Evolutionary conservation across 2,329 filamentous ascomycete genomes (phyloP).

Genomic region (Geosmithia morbida): DNA sequence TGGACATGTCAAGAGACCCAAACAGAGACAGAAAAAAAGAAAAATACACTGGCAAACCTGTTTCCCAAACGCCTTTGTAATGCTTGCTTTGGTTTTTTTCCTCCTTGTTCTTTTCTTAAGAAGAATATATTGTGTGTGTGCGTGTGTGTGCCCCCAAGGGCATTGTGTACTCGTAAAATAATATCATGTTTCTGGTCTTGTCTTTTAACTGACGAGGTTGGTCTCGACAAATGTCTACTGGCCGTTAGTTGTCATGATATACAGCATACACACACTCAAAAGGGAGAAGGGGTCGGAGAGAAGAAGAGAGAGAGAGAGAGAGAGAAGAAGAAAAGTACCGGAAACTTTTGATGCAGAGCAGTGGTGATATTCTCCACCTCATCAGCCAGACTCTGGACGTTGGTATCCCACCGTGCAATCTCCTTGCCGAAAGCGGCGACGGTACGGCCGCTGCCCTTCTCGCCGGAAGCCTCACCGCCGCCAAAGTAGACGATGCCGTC

Average conservation of each 20-base stretch:
- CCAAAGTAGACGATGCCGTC: constrained; percentile 81
- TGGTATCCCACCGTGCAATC: constrained; percentile 76
- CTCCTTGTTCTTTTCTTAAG: too few species aligned
- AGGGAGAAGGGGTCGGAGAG: background rate
- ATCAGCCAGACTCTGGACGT: constrained; percentile 74
- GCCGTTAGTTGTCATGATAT: background rate
- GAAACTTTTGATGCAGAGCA: constrained; percentile 66
- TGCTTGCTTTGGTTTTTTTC: background rate
- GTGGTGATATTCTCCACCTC: constrained; percentile 81
- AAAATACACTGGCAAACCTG: background rate
- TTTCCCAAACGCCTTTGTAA: background rate
- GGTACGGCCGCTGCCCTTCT: constrained; percentile 52
- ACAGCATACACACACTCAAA: too few species aligned
- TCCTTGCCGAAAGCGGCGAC: constrained; percentile 51
- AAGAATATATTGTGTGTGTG: too few species aligned
- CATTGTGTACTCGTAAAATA: background rate
- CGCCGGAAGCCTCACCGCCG: constrained; percentile 51
- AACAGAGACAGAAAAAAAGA: constrained; percentile 11
- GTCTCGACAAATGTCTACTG: constrained; percentile 39
- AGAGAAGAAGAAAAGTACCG: constrained; percentile 27
- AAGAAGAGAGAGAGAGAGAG: background rate
- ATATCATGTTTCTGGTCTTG: background rate
- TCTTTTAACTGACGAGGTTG: constrained; percentile 27
- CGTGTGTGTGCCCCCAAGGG: too few species aligned
- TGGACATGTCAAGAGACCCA: background rate